Base-by-base conservation (phyloP, 108 stramenopile genomes). In the Conticribra guillardii region DNA sequence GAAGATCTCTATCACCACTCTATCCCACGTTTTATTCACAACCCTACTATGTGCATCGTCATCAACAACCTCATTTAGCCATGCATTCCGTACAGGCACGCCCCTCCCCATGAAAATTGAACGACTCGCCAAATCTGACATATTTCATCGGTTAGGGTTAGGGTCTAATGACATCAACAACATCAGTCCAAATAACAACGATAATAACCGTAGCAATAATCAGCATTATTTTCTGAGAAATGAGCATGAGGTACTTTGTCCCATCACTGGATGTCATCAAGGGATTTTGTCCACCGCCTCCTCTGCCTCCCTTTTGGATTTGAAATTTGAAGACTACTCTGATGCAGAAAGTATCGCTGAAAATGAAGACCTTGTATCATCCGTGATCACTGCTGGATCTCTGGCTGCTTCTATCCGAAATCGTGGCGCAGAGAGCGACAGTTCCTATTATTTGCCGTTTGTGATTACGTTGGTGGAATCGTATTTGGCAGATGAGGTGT, bases 381-480 rank as follows among this genome's bases (percentile, higher is more conserved):
- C 64, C 48, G 73, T 45, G 2, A 74, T 74, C 15, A 48, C 41
- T 9, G 64, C 53, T 34, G 73, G 73, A 18, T 66, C 73, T n/a
- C 53, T 74, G 31, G 73, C 73, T 4, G 73, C 73, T 19, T 63
- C 60, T 19, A 66, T 74, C 29, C 32, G 65, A 9, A 66, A 74
- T 48, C 54, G 73, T 31, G 24, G 31, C 21, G 56, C 29, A 19
- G 55, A 60, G 59, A 32, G 65, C 18, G 61, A 67, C 24, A 15
- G 41, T 24, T 31, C 64, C 34, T 74, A 74, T 48, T 74, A 60
- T 32, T 47, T 74, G 0, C 73, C 73, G 26, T 59, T 46, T 29
- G 58, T 74, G 17, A 59, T 74, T 44, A 74, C 73, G 31, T 33
- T 74, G 56, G 73, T 74, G 32, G 65, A 66, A 60, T 74, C 73